Evolutionary conservation across 441 rosid genomes (phyloP).

Genomic region (Lepidium campestre): DNA sequence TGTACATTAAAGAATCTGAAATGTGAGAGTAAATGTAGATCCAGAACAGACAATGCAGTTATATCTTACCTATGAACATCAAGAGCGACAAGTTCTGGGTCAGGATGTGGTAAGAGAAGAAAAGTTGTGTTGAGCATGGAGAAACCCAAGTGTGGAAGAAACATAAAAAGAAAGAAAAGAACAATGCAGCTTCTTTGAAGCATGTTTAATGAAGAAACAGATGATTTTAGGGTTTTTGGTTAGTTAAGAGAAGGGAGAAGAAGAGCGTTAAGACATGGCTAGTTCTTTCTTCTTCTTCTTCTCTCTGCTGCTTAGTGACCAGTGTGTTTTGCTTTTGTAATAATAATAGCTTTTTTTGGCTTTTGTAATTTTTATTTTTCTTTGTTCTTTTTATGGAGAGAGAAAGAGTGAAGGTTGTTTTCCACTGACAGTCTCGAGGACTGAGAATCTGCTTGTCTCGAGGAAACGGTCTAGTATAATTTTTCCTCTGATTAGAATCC

Average conservation of each 20-base stretch:
- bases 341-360: too few relatives aligned
- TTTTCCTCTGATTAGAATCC: constrained; percentile 7
- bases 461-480: constrained; percentile 32
- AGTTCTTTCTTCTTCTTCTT: constrained; percentile 2
- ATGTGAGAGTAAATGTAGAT: constrained; percentile 3
- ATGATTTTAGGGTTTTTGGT: neutral
- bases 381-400: constrained; percentile 32
- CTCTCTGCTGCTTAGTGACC: neutral
- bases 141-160: constrained; percentile 23
- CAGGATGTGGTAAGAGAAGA: constrained; percentile 57
- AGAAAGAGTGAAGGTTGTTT: neutral
- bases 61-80: constrained; percentile 66
- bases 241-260: neutral
- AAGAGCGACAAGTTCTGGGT: constrained; percentile 68
- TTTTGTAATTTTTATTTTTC: neutral
- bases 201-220: constrained; percentile 29
- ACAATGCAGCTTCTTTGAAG: constrained; percentile 51
- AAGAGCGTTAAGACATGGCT: constrained; percentile 12
- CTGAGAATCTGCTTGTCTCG: constrained; percentile 37
- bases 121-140: constrained; percentile 51
- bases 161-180: constrained; percentile 36
- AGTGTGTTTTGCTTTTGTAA: too few relatives aligned
- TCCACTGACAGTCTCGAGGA: constrained; percentile 30
- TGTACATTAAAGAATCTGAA: neutral
- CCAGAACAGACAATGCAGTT: neutral